Base-by-base conservation (phyloP, 441 rosid genomes). In the Bruguiera hainesii region DNA sequence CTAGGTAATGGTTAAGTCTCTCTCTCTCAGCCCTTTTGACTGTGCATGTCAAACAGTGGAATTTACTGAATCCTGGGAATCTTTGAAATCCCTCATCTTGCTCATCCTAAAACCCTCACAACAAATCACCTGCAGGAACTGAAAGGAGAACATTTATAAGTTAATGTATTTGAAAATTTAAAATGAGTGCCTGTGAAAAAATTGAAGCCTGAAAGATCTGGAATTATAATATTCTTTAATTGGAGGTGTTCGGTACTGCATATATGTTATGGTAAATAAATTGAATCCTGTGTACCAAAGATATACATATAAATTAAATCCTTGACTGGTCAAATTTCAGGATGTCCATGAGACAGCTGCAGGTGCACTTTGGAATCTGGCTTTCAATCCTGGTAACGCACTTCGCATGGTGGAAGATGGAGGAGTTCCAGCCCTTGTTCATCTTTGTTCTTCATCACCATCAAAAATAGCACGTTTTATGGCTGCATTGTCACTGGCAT, bases 281-380 rank as follows among this genome's bases (percentile, higher is more conserved):
- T 42, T 42, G 16, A 42, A 42, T 42, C 48, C 48, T 42, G 15
- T 42, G 48, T 11, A 42, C 18, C 16, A 42, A 11, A 42, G 16
- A 42, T 42, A 8, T 39, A 33, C 9, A 39, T 42, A 3, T 3
- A 21, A 21, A 23, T 26, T 67, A 26, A 63, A 61, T 52, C 20
- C 51, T 57, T 16, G 39, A 62, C 51, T 23, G 11, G 61, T 55
- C 64, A 33, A 57, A 67, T 56, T 71, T 52, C 80, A 84, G 86
- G 86, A 82, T 72, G 83, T 84, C 74, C 89, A 84, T 61, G 86
- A 84, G 79, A 84, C 89, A 35, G 89, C 89, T 13, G 86, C 86
- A 7, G 89, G 89, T 59, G 89, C 89, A 64, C 82, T 84, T 55
- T 84, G 89, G 89, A 84, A 84, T 73, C 74, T 84, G 60, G 85